These are phyloP conservation scores for Lindgomyces ingoldianus DNA, from an alignment of 495 filamentous ascomycete genomes.

Conservation along the genomic window DNA sequence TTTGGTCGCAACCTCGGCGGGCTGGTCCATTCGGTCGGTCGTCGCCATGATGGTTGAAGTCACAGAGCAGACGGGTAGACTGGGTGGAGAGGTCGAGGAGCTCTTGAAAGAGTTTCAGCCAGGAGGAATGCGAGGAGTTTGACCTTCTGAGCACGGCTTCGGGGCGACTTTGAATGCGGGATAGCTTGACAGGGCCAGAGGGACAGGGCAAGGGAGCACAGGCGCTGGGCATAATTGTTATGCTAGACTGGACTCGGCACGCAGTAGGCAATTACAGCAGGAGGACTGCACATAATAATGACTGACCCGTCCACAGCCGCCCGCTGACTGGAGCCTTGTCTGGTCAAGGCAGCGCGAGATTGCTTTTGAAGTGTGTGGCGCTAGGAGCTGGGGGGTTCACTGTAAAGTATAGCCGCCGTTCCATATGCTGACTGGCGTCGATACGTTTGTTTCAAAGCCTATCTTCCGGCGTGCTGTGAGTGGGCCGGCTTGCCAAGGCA, in stretches of 20 bases:
- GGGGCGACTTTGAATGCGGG: constrained; percentile 8
- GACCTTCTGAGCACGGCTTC: not conserved
- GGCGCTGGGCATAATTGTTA: not conserved
- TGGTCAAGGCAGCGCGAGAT: not conserved
- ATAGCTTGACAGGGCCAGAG: constrained; percentile 17
- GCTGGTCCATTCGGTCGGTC: constrained; percentile 44
- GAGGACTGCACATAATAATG: constrained; percentile 17
- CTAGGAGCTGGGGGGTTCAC: too few relatives aligned
- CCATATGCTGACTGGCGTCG: too few relatives aligned
- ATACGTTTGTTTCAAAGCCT: not conserved
- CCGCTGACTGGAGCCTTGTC: constrained; percentile 14
- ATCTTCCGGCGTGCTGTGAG: not conserved
- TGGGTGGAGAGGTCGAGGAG: constrained; percentile 23
- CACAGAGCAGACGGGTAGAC: not conserved
- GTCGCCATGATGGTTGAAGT: constrained; percentile 39
- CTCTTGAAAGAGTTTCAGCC: constrained; percentile 29
- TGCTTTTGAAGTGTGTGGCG: not conserved
- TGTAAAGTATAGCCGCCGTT: too few relatives aligned
- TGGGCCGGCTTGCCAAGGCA: not conserved
- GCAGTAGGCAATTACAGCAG: too few relatives aligned
- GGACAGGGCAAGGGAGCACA: constrained; percentile 12
- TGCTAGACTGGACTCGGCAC: not conserved
- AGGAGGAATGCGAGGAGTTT: constrained; percentile 29
- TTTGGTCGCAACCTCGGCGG: constrained; percentile 67
- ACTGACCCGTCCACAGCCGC: not conserved